These are phyloP conservation scores for Sugiyamaella chiloensis DNA, from an alignment of 805 yeast species.

Conservation along the genomic window DNA sequence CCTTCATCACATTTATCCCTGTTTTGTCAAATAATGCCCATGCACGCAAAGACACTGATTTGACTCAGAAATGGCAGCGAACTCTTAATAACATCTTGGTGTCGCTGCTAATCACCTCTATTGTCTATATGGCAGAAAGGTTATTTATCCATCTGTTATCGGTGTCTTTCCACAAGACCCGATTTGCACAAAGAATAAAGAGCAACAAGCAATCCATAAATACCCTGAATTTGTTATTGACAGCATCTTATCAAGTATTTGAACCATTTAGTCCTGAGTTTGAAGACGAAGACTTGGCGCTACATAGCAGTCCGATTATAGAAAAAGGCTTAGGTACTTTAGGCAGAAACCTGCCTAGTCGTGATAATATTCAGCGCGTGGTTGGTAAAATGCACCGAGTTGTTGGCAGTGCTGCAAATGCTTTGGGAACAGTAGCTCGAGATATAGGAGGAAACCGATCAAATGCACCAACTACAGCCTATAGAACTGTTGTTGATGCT, in stretches of 20 bases:
- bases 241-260: slow-evolving; percentile 34
- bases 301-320: slow-evolving; percentile 27
- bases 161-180: slow-evolving; percentile 38
- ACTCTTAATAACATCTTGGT: slow-evolving; percentile 35
- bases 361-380: slow-evolving; percentile 24
- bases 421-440: slow-evolving; percentile 24
- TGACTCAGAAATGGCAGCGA: slow-evolving; percentile 35
- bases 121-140: slow-evolving; percentile 37
- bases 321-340: slow-evolving; percentile 12
- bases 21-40: slow-evolving; percentile 30
- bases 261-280: slow-evolving; percentile 36
- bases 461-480: slow-evolving; percentile 10
- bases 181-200: slow-evolving; percentile 37
- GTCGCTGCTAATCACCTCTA: slow-evolving; percentile 36
- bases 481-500: slow-evolving; percentile 34
- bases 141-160: slow-evolving; percentile 37
- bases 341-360: slow-evolving; percentile 19
- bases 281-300: slow-evolving; percentile 33
- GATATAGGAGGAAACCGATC: slow-evolving; percentile 21
- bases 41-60: slow-evolving; percentile 21
- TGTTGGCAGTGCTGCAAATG: slow-evolving; percentile 31
- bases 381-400: slow-evolving; percentile 28
- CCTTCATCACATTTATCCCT: slow-evolving; percentile 38
- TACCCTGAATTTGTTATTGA: slow-evolving; percentile 31
- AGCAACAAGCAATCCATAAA: slow-evolving; percentile 34